Evolutionary conservation across 225 moss, liverwort and hornwort species (phyloP).

Genomic region (Lunularia cruciata): DNA sequence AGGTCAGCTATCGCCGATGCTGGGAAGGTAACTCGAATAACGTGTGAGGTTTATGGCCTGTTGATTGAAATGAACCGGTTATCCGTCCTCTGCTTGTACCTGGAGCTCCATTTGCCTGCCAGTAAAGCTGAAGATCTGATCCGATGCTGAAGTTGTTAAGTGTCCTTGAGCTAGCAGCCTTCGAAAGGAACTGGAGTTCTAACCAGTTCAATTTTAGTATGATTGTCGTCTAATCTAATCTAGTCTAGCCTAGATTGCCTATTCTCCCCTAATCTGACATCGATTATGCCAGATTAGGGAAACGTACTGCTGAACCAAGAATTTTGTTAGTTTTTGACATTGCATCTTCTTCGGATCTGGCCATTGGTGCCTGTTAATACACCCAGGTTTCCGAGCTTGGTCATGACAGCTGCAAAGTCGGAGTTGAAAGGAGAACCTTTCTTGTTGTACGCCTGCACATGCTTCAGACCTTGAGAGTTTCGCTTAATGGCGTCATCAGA

Average conservation of each 20-base stretch:
- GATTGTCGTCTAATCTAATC: background rate
- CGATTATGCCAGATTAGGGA: background rate
- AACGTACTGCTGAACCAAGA: no score
- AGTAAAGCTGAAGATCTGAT: background rate
- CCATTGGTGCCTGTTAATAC: conserved; percentile 21
- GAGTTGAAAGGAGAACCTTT: conserved; percentile 13
- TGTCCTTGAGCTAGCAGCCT: conserved; percentile 21
- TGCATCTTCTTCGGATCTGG: conserved; percentile 32
- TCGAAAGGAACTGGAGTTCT: background rate
- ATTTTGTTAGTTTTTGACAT: conserved; percentile 24
- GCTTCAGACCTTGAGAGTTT: conserved; percentile 13
- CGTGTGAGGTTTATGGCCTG: conserved; percentile 24
- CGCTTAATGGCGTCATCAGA: conserved; percentile 48
- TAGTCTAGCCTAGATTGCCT: background rate
- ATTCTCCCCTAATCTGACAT: background rate
- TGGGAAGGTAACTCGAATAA: background rate
- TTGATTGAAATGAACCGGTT: conserved; percentile 1
- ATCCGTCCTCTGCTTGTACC: no score
- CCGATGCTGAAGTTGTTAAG: conserved; percentile 19
- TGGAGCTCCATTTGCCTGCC: background rate
- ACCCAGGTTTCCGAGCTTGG: conserved; percentile 4
- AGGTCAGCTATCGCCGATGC: conserved; percentile 18
- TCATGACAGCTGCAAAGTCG: conserved; percentile 23
- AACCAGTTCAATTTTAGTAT: background rate
- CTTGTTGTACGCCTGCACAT: conserved; percentile 13